Conservation (phyloP, 116 monocot species). For the Iris pallida region DNA sequence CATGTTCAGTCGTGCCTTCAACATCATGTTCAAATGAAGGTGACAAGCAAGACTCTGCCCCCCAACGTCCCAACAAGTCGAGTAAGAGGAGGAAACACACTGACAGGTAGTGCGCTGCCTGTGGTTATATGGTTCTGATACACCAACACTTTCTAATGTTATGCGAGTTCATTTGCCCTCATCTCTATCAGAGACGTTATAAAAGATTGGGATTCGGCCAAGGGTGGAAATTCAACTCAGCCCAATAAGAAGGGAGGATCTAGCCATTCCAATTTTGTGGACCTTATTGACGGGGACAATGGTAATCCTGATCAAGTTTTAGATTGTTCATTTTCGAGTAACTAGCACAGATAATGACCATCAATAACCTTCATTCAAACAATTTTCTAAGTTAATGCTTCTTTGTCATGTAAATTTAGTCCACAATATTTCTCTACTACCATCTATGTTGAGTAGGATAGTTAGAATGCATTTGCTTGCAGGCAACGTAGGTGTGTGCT, state of each 20-base stretch:
- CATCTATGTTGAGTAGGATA: no score
- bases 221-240: not conserved
- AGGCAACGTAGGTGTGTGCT: no score
- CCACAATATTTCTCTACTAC: no score
- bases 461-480: no score
- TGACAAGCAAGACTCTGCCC: not conserved
- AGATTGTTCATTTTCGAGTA: not conserved
- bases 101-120: not conserved
- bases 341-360: no score
- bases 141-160: not conserved
- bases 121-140: not conserved
- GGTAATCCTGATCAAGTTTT: not conserved
- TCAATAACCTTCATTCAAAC: no score
- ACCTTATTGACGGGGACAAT: no score
- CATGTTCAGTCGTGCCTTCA: not conserved
- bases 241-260: not conserved
- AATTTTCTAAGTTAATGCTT: no score
- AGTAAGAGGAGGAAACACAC: no score
- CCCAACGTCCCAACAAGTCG: no score
- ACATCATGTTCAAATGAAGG: not conserved
- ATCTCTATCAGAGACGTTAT: not conserved
- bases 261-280: no score
- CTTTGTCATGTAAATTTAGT: no score
- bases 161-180: not conserved
- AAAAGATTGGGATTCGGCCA: not conserved